phyloP scores from a whole-genome alignment of 2,329 filamentous ascomycete species.

The Tolypocladium endophyticum region DNA sequence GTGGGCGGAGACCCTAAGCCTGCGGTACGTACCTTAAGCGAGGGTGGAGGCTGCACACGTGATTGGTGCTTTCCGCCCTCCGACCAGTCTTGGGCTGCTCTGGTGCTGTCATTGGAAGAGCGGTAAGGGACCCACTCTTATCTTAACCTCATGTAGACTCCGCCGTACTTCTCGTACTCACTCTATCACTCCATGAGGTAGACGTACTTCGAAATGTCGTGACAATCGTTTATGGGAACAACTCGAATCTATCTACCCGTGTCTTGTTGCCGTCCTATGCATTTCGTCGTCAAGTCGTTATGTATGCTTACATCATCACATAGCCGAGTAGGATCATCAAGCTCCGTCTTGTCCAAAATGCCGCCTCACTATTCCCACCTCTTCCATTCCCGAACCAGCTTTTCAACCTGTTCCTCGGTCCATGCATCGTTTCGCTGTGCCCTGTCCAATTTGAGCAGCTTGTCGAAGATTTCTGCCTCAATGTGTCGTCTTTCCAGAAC shows the following conservation, averaged over 20 bases:
- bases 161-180: too few species aligned
- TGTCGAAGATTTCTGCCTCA: slow-evolving; percentile 48
- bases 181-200: too few species aligned
- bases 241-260: not conserved
- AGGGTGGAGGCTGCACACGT: slow-evolving; percentile 10
- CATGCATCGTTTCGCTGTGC: slow-evolving; percentile 22
- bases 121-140: too few species aligned
- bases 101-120: not conserved
- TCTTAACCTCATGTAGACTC: too few species aligned
- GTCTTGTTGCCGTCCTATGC: not conserved
- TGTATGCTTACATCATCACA: not conserved
- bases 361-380: slow-evolving; percentile 38
- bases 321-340: not conserved
- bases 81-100: not conserved
- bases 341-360: not conserved
- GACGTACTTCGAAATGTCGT: too few species aligned
- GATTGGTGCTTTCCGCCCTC: not conserved
- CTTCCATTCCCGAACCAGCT: slow-evolving; percentile 45
- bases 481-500: slow-evolving; percentile 48
- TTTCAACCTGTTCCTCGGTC: slow-evolving; percentile 32
- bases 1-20: slow-evolving; percentile 31
- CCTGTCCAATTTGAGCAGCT: slow-evolving; percentile 33
- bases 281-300: slow-evolving; percentile 2
- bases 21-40: slow-evolving; percentile 18
- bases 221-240: not conserved